Base-by-base conservation (phyloP, 1,284 basidiomycete genomes). In the Lentinula novae-zelandiae region DNA sequence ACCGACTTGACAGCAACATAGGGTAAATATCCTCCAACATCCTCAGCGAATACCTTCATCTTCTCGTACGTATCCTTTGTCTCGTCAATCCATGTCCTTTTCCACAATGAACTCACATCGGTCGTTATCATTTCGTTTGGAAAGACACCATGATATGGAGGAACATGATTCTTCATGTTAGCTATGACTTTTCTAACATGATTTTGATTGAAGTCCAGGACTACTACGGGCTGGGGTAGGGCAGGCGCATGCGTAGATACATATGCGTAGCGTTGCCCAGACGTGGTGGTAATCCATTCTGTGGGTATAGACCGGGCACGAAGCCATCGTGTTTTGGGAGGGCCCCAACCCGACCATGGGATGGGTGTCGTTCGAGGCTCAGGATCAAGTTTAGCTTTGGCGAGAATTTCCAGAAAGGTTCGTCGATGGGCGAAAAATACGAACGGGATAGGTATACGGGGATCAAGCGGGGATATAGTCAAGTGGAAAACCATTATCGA, bases 231-330 rank as follows among this genome's bases (percentile, higher is more conserved):
- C 46, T 60, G 59, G 15, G 53, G 34, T 12, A 50, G 15, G 13
- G 42, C 20, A 20, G 53, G 59, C 7, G 59, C 59, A 10, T 56
- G 59, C 10, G 44, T 49, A 34, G 44, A 49, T n/a, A 54, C 36
- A 22, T 55, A 55, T 13, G 58, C 56, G 33, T 53, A 62, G n/a
- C 61, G 61, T 44, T 58, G 57, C 7, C 61, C 61, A 34, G 51
- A 62, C 2, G 61, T 58, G 12, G 61, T 58, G 20, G 59, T 60
- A 12, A 62, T 62, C 61, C 61, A 62, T 53, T 62, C 57, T 15
- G 55, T 57, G 13, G 54, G 49, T 40, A 57, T 57, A 13, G 54
- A n/a, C 27, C 55, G 60, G 13, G 51, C 57, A 44, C 42, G 57
- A 12, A 51, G 31, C 51, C 57, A 62, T 4, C 61, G 27, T 13